Conservation (phyloP, 495 filamentous ascomycete genomes). For the Talaromyces thailandensis region DNA sequence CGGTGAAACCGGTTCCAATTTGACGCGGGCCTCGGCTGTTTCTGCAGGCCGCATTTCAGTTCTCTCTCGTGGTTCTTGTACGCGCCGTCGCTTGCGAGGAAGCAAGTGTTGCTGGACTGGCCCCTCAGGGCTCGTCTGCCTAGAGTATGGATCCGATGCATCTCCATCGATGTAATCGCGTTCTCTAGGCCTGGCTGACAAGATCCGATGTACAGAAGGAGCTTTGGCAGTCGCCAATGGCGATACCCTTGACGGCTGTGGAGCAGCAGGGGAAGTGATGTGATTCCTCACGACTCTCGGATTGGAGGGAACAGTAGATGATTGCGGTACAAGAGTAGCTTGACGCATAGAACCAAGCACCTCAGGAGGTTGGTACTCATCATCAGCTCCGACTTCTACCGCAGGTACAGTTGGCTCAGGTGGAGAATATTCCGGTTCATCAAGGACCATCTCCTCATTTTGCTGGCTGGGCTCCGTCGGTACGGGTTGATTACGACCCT, state of each 20-base stretch:
- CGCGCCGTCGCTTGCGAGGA: constrained; percentile 41
- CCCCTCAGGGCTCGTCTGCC: constrained; percentile 29
- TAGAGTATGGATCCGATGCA: constrained; percentile 16
- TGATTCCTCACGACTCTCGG: constrained; percentile 49
- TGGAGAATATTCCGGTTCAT: constrained; percentile 44
- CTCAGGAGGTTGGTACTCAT: constrained; percentile 14
- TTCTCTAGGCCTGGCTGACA: constrained; percentile 19
- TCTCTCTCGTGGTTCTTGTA: constrained; percentile 23
- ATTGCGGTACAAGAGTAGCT: neutral
- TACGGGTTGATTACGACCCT: neutral
- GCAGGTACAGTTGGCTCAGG: constrained; percentile 33
- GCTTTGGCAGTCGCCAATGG: constrained; percentile 59
- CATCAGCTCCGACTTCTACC: constrained; percentile 17
- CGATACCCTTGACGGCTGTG: constrained; percentile 74
- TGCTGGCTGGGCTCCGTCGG: neutral
- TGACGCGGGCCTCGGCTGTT: constrained; percentile 56
- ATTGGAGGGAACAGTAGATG: constrained; percentile 19
- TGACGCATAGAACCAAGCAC: neutral
- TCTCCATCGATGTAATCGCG: constrained; percentile 18
- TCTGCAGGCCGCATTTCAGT: constrained; percentile 21
- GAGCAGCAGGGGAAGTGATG: constrained; percentile 65
- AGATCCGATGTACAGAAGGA: constrained; percentile 28
- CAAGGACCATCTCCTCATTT: constrained; percentile 18
- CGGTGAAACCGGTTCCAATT: constrained; percentile 78
- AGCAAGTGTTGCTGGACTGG: constrained; percentile 19